phyloP scores from a whole-genome alignment of 2,329 filamentous ascomycete species.

The Xylariales sp. region DNA sequence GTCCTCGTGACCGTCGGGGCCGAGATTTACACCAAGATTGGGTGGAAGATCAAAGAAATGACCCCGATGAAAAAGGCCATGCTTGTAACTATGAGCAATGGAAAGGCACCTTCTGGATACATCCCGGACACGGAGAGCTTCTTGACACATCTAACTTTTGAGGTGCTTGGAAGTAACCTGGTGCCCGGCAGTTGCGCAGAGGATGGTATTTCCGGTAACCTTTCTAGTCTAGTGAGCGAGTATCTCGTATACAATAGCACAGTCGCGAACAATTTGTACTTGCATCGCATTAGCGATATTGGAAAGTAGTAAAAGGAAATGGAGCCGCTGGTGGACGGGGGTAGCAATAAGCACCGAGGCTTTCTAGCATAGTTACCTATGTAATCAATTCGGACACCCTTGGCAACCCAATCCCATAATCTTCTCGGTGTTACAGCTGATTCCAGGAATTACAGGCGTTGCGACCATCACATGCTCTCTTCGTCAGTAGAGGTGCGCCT shows the following conservation, averaged over 20 bases:
- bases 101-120: background rate
- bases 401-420: too few species aligned
- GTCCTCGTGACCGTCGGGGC: background rate
- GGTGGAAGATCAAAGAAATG: background rate
- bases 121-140: constrained; percentile 1
- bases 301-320: too few species aligned
- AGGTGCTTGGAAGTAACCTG: background rate
- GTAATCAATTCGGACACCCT: too few species aligned
- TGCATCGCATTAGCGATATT: background rate
- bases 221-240: background rate
- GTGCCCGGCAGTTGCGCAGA: background rate
- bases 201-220: background rate
- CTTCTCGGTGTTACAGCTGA: too few species aligned
- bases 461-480: too few species aligned
- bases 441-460: too few species aligned
- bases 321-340: too few species aligned
- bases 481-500: too few species aligned
- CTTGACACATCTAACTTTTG: background rate
- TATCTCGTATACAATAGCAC: background rate
- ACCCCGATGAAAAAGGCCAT: background rate
- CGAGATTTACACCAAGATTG: constrained; percentile 1
- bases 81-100: constrained; percentile 1
- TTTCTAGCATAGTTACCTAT: too few species aligned
- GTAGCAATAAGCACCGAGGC: too few species aligned
- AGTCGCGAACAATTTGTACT: background rate